phyloP scores from a whole-genome alignment of 2,329 filamentous ascomycete species.

The Dothideomycetes sp. region DNA sequence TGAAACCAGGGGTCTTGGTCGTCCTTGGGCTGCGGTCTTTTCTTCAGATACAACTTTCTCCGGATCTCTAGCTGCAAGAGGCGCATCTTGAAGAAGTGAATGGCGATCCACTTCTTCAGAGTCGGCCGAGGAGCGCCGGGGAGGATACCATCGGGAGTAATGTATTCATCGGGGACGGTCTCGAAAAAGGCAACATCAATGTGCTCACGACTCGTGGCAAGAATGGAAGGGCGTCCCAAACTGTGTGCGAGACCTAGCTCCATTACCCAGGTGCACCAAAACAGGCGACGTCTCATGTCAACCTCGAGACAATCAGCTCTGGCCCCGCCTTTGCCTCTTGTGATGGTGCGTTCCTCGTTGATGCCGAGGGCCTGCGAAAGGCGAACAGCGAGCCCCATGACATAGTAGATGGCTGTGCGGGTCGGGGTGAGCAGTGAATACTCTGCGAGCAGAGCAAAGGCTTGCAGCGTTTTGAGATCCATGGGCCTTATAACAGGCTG shows the following conservation, averaged over 20 bases:
- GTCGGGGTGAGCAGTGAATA: conserved; percentile 91
- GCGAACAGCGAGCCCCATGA: conserved; percentile 76
- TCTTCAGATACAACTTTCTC: conserved; percentile 74
- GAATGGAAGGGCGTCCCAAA: conserved; percentile 76
- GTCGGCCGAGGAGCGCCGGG: conserved; percentile 54
- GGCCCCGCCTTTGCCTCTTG: conserved; percentile 47
- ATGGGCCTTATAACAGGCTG: conserved; percentile 78
- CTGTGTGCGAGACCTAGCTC: conserved; percentile 80
- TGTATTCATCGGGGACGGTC: conserved; percentile 69
- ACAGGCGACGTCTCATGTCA: conserved; percentile 79
- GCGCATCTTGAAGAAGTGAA: conserved; percentile 90
- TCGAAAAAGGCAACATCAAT: conserved; percentile 81
- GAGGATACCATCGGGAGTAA: conserved; percentile 64
- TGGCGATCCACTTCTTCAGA: conserved; percentile 75
- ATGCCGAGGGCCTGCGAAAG: conserved; percentile 83
- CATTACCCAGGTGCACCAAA: conserved; percentile 82
- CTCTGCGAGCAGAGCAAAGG: conserved; percentile 73
- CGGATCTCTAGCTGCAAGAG: conserved; percentile 80
- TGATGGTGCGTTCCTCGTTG: conserved; percentile 80
- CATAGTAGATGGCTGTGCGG: conserved; percentile 83
- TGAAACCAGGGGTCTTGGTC: conserved; percentile 82
- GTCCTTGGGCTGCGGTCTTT: conserved; percentile 61
- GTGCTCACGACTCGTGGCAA: conserved; percentile 70
- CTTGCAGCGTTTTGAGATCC: conserved; percentile 82
- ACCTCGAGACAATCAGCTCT: conserved; percentile 61